Percentiles rank a stretch among this genome's conserved stretches.
phyloP scores from a whole-genome alignment of 2,329 filamentous ascomycete genomes.

The Calycina marina region DNA sequence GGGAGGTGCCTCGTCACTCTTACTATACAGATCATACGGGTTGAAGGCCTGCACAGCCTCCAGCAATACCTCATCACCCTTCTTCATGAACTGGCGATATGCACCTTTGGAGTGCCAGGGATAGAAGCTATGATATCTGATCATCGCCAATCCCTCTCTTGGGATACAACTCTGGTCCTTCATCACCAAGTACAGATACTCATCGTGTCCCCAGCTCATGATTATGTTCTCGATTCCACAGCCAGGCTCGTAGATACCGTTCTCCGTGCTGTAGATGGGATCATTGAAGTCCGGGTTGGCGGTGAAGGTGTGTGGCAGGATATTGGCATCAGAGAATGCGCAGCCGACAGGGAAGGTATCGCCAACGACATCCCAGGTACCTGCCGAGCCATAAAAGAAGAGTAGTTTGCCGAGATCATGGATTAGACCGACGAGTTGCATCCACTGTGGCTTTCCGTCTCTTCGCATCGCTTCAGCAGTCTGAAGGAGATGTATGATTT shows the following conservation, averaged over 20 bases:
- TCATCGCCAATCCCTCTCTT: constrained; percentile 76
- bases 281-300: constrained; percentile 62
- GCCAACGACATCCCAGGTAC: constrained; percentile 89
- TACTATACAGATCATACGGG: constrained; percentile 83
- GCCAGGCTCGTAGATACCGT: constrained; percentile 65
- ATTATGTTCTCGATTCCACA: constrained; percentile 81
- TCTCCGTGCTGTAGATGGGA: constrained; percentile 57
- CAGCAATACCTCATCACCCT: constrained; percentile 67
- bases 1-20: constrained; percentile 72
- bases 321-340: constrained; percentile 59
- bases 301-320: constrained; percentile 66
- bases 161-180: constrained; percentile 71
- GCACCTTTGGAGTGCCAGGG: constrained; percentile 76
- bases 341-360: constrained; percentile 73
- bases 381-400: constrained; percentile 68
- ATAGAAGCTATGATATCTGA: constrained; percentile 85
- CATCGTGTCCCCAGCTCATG: constrained; percentile 82
- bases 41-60: constrained; percentile 76
- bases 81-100: constrained; percentile 71
- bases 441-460: constrained; percentile 71
- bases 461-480: constrained; percentile 78
- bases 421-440: constrained; percentile 64
- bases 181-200: constrained; percentile 76
- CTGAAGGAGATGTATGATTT: constrained; percentile 83
- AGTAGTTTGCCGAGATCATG: constrained; percentile 71